Evolutionary conservation across 2,329 filamentous ascomycete genomes (phyloP).

Genomic region (Metarhizium album): DNA sequence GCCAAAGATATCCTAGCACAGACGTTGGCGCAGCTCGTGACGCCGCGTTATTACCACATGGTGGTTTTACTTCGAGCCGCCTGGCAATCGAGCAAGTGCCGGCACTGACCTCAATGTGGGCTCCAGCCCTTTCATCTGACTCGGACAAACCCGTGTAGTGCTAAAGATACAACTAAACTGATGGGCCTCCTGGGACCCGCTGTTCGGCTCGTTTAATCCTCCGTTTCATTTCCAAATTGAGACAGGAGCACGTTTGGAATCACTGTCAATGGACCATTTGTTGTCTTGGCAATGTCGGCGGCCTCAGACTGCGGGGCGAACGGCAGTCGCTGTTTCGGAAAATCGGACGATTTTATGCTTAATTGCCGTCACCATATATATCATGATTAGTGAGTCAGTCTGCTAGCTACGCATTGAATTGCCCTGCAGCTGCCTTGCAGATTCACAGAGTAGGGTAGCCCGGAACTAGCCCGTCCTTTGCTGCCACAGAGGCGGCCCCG

Average conservation of each 20-base stretch:
- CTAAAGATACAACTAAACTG: background rate
- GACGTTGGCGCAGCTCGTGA: background rate
- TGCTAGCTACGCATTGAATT: too few species aligned
- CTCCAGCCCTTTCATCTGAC: too few species aligned
- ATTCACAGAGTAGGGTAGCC: too few species aligned
- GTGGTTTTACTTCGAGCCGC: background rate
- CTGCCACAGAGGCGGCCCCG: too few species aligned
- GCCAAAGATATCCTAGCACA: constrained; percentile 1
- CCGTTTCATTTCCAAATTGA: background rate
- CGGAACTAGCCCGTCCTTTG: too few species aligned
- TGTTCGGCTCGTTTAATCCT: background rate
- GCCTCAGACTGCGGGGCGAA: background rate
- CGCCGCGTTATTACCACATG: background rate
- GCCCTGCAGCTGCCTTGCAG: too few species aligned
- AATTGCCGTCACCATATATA: too few species aligned
- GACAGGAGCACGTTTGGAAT: background rate
- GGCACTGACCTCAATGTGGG: too few species aligned
- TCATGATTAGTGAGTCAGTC: too few species aligned
- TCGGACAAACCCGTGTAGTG: background rate
- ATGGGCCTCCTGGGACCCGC: background rate
- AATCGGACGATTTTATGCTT: background rate
- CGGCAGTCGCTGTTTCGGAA: background rate
- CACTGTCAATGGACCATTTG: background rate
- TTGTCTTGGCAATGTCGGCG: background rate
- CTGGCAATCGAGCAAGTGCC: too few species aligned